phyloP scores from a whole-genome alignment of 1,284 basidiomycete genomes.

The Phylloboletellus chloephorus region DNA sequence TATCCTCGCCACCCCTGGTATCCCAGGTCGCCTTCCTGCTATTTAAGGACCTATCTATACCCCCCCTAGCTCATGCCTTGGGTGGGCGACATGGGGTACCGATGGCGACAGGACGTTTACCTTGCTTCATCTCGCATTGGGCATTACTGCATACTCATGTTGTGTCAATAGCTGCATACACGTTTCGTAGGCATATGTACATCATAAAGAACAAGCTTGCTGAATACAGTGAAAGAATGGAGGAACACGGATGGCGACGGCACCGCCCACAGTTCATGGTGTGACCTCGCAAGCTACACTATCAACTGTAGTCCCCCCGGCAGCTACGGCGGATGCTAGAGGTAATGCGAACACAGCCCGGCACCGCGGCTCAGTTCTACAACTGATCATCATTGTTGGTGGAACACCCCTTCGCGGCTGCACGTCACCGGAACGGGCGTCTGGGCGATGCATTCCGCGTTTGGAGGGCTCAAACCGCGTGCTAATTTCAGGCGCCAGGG shows the following conservation, averaged over 20 bases:
- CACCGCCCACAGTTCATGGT: not conserved
- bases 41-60: conserved; percentile 36
- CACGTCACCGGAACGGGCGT: not conserved
- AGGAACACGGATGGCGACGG: not conserved
- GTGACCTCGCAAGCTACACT: too few relatives aligned
- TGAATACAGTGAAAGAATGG: conserved; percentile 19
- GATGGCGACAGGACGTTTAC: conserved; percentile 14
- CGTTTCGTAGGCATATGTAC: conserved; percentile 33
- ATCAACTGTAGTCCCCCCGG: too few relatives aligned
- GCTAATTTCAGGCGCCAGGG: conserved; percentile 13
- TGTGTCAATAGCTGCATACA: conserved; percentile 36
- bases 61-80: conserved; percentile 13
- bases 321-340: conserved; percentile 1
- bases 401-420: conserved; percentile 1
- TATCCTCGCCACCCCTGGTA: conserved; percentile 20
- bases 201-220: conserved; percentile 29
- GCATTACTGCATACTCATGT: conserved; percentile 31
- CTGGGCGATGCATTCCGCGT: conserved; percentile 10
- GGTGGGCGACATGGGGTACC: conserved; percentile 24
- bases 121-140: conserved; percentile 33
- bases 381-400: conserved; percentile 14
- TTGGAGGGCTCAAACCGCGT: conserved; percentile 19
- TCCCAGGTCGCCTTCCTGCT: conserved; percentile 16
- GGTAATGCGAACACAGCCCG: conserved; percentile 20
- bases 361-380: conserved; percentile 9